Base-by-base conservation (phyloP, 2,329 filamentous ascomycete species). In the Penicillium sp. region DNA sequence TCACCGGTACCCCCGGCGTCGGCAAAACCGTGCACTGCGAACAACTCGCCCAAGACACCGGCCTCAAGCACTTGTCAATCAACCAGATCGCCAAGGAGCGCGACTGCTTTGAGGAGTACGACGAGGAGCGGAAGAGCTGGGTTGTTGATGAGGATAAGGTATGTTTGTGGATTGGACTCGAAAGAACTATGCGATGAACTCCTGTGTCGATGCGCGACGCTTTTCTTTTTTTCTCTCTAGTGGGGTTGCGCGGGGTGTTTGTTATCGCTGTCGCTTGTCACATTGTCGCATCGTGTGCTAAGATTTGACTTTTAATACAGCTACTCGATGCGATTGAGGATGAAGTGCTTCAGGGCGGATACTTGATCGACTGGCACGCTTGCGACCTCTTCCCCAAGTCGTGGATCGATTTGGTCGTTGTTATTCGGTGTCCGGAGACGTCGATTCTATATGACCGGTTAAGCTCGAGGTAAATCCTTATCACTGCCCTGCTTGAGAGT, bases 71-170 rank as follows among this genome's bases (percentile, higher is more conserved):
- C 75, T 76, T 99, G 14, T 90, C 90, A 10, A 87, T 99, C 71
- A 99, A 98, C 76, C 86, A 96, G 68, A 83, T 98, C 41, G 93
- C 96, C 62, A 97, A 96, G 78, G 91, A 96, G 63, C 86, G 89
- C 66, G 87, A 84, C 59, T 97, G 93, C 72, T 90, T 95, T 71
- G 92, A 96, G 72, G 90, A 90, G 25, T 96, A 86, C 78, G 92
- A 96, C 67, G 90, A 96, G 45, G 90, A 93, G 75, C 88, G 89
- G 56, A 87, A 91, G 74, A 92, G 90, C 70, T 96, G 90, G 87
- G 90, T 98, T 59, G 93, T 99, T 15, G 94, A 99, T 73, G 95
- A 99, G 76, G 95, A 99, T 73, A 96, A 96, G 84, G 91, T 92
- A 71, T 61, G 78, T 50, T 45, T 10, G 8, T 47, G 10, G 28